Conservation (phyloP, 306 rosid species). For the Vachellia collinsii region DNA sequence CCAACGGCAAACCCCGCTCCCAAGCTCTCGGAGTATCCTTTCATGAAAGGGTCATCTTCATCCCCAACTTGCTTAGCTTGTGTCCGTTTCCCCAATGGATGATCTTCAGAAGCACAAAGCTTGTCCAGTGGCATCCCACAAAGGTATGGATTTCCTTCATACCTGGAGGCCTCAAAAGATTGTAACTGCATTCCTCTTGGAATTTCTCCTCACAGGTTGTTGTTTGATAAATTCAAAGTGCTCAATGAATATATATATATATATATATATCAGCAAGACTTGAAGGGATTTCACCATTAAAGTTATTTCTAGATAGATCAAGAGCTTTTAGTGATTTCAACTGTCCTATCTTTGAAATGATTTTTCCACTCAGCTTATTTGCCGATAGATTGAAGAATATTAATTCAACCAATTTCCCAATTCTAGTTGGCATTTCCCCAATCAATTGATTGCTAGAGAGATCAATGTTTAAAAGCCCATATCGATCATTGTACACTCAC, state of each 20-base stretch:
- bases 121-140: background rate
- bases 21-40: background rate
- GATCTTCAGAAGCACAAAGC: background rate
- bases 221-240: slow-evolving; percentile 15
- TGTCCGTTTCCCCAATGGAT: no score
- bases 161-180: background rate
- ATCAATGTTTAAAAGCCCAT: slow-evolving; percentile 10
- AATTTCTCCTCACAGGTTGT: slow-evolving; percentile 23
- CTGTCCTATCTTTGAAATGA: background rate
- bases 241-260: background rate
- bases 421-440: slow-evolving; percentile 13
- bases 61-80: background rate
- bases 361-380: slow-evolving; percentile 18
- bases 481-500: background rate
- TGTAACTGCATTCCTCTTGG: slow-evolving; percentile 19
- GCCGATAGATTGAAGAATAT: background rate
- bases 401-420: background rate
- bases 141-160: background rate
- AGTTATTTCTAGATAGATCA: slow-evolving; percentile 24
- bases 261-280: slow-evolving; percentile 13
- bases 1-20: background rate
- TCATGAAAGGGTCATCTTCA: background rate
- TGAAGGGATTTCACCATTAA: slow-evolving; percentile 19
- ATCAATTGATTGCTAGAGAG: slow-evolving; percentile 5
- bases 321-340: background rate